Evolutionary conservation across 164 flowering plant genomes (phyloP).

Genomic region (Liriodendron chinense): DNA sequence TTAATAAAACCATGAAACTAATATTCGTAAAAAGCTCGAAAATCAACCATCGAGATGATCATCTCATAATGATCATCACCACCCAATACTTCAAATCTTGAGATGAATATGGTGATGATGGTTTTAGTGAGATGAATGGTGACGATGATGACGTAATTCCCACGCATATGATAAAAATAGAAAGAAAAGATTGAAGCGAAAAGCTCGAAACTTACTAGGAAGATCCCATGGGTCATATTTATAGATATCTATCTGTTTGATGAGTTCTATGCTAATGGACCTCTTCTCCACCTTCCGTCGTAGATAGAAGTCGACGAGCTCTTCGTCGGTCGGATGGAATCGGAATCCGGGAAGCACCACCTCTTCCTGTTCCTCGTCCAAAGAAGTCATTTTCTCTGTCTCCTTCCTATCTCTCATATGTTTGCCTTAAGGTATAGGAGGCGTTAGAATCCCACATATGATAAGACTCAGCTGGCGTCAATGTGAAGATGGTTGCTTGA

Average conservation of each 20-base stretch:
- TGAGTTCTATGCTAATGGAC: conserved; percentile 52
- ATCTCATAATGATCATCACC: too few relatives aligned
- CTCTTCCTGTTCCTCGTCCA: conserved; percentile 28
- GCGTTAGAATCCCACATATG: neutral
- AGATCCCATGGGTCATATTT: conserved; percentile 94
- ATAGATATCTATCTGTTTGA: conserved; percentile 78
- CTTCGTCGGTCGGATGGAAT: conserved; percentile 90
- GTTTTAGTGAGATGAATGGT: too few relatives aligned
- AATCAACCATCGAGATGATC: too few relatives aligned
- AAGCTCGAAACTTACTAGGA: conserved; percentile 54
- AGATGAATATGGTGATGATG: too few relatives aligned
- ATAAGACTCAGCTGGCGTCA: neutral
- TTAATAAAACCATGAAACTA: too few relatives aligned
- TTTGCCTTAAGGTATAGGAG: neutral
- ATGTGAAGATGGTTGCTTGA: conserved; percentile 5
- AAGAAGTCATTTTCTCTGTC: neutral
- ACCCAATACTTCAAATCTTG: too few relatives aligned
- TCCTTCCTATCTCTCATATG: neutral
- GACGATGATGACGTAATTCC: too few relatives aligned
- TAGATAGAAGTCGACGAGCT: conserved; percentile 77
- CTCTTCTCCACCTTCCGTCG: conserved; percentile 68
- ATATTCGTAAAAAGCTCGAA: too few relatives aligned
- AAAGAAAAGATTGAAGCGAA: neutral
- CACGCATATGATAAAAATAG: too few relatives aligned
- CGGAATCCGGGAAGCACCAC: conserved; percentile 75